A percentile compares a stretch with the other conserved stretches of the same genome.
phyloP scores from a whole-genome alignment of 2,329 filamentous ascomycete genomes.

The Aspergillus puulaauensis region DNA sequence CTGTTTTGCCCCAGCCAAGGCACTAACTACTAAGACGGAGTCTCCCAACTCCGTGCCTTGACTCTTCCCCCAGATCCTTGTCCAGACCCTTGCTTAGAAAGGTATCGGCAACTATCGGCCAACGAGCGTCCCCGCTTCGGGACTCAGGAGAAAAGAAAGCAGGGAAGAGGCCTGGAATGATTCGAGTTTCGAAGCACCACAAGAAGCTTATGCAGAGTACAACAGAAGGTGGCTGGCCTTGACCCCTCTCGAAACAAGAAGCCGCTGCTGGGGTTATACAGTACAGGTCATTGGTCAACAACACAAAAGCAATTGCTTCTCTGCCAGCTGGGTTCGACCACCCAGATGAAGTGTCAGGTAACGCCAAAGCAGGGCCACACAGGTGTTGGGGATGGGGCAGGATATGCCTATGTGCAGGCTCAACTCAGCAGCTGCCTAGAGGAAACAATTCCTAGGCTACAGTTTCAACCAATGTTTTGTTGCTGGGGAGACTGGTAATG shows the following conservation, averaged over 20 bases:
- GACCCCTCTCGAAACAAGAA: neutral
- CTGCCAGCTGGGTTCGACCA: neutral
- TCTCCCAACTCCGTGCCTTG: neutral
- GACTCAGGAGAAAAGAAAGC: neutral
- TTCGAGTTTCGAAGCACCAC: slow-evolving; percentile 1
- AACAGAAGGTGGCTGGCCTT: neutral
- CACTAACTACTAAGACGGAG: neutral
- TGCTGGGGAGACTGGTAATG: neutral
- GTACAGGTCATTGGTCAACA: neutral
- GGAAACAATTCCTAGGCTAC: neutral
- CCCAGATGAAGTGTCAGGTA: neutral
- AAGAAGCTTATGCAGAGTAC: neutral
- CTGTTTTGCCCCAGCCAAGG: neutral
- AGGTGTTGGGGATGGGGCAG: neutral
- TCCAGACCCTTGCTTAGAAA: neutral
- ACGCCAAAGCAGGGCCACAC: neutral
- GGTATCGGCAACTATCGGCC: neutral
- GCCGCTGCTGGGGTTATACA: neutral
- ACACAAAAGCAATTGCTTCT: neutral
- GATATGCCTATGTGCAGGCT: neutral
- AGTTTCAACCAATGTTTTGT: neutral
- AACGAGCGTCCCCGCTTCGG: neutral
- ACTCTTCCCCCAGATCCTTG: neutral
- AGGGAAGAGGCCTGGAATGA: slow-evolving; percentile 3
- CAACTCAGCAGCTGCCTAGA: neutral